Conservation (phyloP, 164 flowering plant genomes). For the Cinnamomum chago region DNA sequence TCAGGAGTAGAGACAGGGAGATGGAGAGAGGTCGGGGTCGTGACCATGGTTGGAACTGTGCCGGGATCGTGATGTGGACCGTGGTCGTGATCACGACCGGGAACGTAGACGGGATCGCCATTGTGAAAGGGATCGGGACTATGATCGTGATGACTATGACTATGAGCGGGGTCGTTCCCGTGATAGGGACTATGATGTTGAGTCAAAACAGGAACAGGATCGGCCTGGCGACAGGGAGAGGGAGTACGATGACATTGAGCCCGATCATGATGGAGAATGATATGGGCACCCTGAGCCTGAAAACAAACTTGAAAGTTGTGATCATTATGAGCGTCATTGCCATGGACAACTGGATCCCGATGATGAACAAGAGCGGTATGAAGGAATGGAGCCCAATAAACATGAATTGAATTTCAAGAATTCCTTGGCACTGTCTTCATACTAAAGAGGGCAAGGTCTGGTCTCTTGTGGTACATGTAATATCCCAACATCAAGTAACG, state of each 20-base stretch:
- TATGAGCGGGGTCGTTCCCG: conserved; percentile 26
- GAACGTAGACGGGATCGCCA: conserved; percentile 48
- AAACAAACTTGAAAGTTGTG: conserved; percentile 27
- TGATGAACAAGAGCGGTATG: conserved; percentile 40
- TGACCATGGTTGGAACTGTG: conserved; percentile 8
- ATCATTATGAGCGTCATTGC: conserved; percentile 32
- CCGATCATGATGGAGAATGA: conserved; percentile 43
- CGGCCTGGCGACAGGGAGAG: conserved; percentile 39
- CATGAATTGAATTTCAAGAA: no score
- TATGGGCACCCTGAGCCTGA: conserved; percentile 24
- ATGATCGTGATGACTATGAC: conserved; percentile 22
- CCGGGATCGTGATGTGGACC: no score
- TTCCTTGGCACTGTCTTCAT: no score
- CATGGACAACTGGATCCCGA: conserved; percentile 30
- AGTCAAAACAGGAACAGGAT: conserved; percentile 48
- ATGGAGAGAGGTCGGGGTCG: conserved; percentile 44
- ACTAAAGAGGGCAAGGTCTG: no score
- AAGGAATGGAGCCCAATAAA: conserved; percentile 54
- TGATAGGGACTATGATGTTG: conserved; percentile 34
- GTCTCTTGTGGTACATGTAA: no score
- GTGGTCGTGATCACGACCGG: conserved; percentile 43
- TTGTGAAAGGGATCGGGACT: conserved; percentile 26
- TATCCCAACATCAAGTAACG: no score
- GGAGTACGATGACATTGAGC: conserved; percentile 40
- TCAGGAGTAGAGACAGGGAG: conserved; percentile 51